Base-by-base conservation (phyloP, 352 stramenopile genomes). In the Pythium aristosporum region DNA sequence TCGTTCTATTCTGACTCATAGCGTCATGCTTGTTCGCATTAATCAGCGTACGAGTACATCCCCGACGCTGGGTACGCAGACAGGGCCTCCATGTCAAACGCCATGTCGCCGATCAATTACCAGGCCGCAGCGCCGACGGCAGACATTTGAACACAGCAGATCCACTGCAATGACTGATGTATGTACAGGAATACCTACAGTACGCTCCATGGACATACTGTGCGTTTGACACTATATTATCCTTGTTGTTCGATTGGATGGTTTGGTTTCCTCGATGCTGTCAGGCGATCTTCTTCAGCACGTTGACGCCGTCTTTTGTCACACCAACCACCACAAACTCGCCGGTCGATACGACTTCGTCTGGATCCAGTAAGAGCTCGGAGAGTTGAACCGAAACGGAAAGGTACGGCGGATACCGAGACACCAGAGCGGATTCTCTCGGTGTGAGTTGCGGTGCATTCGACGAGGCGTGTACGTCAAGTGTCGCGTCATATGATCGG, bases 41-140 rank as follows among this genome's bases (percentile, higher is more conserved):
- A 16, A 13, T 44, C 43, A 92, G 85, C 82, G 32, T 94, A 94
- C 59, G 81, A 94, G 67, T 94, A 90, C 61, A 94, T 94, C 60
- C 85, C 85, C 0, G 85, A 92, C 61, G 71, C 66, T 0, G 68
- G 66, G 0, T 91, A 84, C 50, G 62, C 71, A 1, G 76, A 87
- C 65, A 73, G 74, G 9, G 23, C 68, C 1, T 76, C 77, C 16
- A 44, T 82, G 20, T 77, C 75, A 13, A 80, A 77, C 52, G 69
- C 61, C 30, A 74, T 71, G 3, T 88, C 80, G 20, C 76, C 77
- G 20, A 73, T 83, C 20, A 87, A 76, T 51, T 91, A 91, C 63
- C 75, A 90, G 56, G 46, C 80, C 11, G 72, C 75, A 3, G 74
- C 77, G 10, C 79, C 82, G 20, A 90, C 82, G 5, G 82, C 80